These are phyloP conservation scores for Tetradesmus lagerheimii DNA, from an alignment of 139 green algal species.

Conservation along the genomic window DNA sequence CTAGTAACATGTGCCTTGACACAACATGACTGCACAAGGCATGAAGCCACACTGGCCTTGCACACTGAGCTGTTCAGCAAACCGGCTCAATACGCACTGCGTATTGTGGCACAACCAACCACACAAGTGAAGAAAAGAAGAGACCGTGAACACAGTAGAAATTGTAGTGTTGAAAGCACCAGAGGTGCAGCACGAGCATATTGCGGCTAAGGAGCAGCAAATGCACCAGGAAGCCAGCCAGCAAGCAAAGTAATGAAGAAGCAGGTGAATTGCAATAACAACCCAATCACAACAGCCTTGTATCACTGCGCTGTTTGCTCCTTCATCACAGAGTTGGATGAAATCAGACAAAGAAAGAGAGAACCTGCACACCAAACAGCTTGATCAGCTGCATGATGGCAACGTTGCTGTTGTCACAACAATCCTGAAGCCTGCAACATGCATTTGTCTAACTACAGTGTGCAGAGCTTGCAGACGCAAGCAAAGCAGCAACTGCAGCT, in stretches of 20 bases:
- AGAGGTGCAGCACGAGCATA: not conserved
- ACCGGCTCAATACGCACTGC: not conserved
- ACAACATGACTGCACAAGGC: no score
- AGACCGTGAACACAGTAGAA: not conserved
- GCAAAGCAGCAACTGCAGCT: no score
- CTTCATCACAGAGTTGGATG: not conserved
- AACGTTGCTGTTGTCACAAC: no score
- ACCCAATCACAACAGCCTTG: not conserved
- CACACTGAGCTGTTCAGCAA: not conserved
- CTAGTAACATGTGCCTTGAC: no score
- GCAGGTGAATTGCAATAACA: not conserved
- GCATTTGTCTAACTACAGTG: no score
- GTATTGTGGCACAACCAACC: not conserved
- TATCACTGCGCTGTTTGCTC: not conserved
- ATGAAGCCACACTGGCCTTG: no score
- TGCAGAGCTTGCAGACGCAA: no score
- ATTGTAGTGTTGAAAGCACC: not conserved
- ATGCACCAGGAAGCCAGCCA: not conserved
- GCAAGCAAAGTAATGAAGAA: not conserved
- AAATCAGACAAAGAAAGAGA: not conserved
- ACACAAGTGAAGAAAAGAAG: not conserved
- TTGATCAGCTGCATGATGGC: not conserved
- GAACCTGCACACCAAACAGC: not conserved
- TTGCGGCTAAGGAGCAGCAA: not conserved
- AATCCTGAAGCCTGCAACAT: no score